Conservation (phyloP, 352 stramenopile species). For the Pythium scleroteichum region DNA sequence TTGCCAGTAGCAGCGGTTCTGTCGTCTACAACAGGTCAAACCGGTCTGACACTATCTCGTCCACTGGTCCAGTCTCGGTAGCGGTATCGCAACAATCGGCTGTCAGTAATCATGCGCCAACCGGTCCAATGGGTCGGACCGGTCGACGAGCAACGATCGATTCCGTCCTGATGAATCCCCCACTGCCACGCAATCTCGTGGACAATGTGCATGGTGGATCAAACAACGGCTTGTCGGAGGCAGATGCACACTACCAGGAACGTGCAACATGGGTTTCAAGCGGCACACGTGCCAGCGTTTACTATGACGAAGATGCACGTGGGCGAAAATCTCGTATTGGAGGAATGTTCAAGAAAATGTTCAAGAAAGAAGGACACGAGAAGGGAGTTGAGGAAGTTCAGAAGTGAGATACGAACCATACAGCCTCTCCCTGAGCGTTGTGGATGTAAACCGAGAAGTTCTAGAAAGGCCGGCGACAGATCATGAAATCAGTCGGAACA, state of each 20-base stretch:
- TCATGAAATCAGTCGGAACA: background rate
- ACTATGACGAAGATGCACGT: conserved; percentile 57
- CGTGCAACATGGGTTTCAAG: conserved; percentile 31
- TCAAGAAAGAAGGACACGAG: conserved; percentile 69
- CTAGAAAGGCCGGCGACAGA: conserved; percentile 11
- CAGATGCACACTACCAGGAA: conserved; percentile 28
- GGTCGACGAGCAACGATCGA: conserved; percentile 32
- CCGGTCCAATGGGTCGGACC: conserved; percentile 17
- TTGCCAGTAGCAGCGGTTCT: conserved; percentile 13
- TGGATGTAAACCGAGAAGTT: conserved; percentile 1
- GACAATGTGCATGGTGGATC: conserved; percentile 22
- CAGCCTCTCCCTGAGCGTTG: background rate
- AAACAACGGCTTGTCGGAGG: conserved; percentile 17
- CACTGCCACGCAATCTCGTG: conserved; percentile 29
- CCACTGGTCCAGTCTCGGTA: conserved; percentile 57
- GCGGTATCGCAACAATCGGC: conserved; percentile 40
- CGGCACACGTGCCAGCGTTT: conserved; percentile 45
- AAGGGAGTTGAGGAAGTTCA: conserved; percentile 15
- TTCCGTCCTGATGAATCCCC: conserved; percentile 32
- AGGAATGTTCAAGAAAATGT: conserved; percentile 91
- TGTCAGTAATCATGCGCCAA: conserved; percentile 17
- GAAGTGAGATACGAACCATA: background rate
- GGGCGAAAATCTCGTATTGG: conserved; percentile 80
- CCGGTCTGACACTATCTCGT: conserved; percentile 67
- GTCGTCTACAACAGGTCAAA: conserved; percentile 40